phyloP scores from a whole-genome alignment of 768 basidiomycete genomes.

The Tulasnella sp. region DNA sequence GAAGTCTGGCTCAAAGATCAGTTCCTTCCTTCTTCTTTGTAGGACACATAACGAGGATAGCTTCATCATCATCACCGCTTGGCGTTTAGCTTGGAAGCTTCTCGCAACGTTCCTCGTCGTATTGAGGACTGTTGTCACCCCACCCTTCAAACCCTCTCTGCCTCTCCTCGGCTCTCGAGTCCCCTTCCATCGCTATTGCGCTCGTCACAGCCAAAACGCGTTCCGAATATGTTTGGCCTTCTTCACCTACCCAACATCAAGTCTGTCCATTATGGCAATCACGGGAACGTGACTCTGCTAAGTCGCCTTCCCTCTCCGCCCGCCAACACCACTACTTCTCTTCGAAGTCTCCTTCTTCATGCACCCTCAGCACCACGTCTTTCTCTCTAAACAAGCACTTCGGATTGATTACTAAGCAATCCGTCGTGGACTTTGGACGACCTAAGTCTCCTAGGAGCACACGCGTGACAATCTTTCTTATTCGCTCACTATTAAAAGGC shows the following conservation, averaged over 20 bases:
- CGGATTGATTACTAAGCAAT: conserved; percentile 30
- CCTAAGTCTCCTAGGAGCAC: no score
- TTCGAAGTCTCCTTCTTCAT: not conserved
- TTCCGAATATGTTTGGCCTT: not conserved
- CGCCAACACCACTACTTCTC: not conserved
- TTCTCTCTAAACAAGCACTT: conserved; percentile 37
- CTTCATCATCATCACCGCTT: conserved; percentile 77
- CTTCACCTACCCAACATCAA: not conserved
- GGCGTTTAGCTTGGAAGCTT: conserved; percentile 82
- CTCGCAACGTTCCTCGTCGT: conserved; percentile 89
- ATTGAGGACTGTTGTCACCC: conserved; percentile 89
- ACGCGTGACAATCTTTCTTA: no score
- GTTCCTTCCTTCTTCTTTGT: conserved; percentile 57
- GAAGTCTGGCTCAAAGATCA: conserved; percentile 52
- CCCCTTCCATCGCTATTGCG: not conserved
- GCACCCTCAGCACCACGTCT: not conserved
- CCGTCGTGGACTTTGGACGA: conserved; percentile 17
- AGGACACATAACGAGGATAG: conserved; percentile 77
- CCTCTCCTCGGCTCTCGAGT: not conserved
- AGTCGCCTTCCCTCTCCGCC: not conserved
- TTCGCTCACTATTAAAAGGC: no score
- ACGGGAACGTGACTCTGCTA: not conserved
- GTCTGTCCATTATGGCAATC: no score
- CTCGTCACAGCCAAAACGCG: not conserved
- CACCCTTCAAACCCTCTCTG: conserved; percentile 53